Conservation (phyloP, 768 basidiomycete genomes). For the Xanthoconium stramineum region DNA sequence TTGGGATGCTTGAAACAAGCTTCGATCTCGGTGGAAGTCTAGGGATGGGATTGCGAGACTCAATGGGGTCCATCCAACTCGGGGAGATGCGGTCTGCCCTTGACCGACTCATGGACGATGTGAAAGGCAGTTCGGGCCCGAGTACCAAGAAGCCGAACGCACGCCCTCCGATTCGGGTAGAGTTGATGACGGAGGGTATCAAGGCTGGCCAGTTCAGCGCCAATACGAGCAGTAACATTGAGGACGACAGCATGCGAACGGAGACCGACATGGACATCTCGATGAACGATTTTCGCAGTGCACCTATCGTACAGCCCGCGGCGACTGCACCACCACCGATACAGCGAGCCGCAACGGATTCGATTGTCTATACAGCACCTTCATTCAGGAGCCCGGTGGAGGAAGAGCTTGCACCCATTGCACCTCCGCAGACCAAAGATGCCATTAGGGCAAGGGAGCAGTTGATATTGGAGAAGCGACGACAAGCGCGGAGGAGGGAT, state of each 20-base stretch:
- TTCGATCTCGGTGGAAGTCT: conserved; percentile 24
- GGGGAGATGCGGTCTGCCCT: conserved; percentile 72
- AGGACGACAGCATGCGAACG: conserved; percentile 29
- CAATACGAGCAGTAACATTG: conserved; percentile 33
- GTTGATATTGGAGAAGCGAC: conserved; percentile 66
- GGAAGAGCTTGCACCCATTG: conserved; percentile 36
- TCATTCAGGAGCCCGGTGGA: conserved; percentile 33
- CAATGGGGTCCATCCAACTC: conserved; percentile 51
- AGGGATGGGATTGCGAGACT: conserved; percentile 32
- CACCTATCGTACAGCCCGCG: conserved; percentile 6
- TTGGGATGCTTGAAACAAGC: conserved; percentile 21
- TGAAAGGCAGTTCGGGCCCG: conserved; percentile 32
- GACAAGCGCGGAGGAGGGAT: conserved; percentile 57
- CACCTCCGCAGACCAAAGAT: conserved; percentile 57
- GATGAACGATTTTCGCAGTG: conserved; percentile 24
- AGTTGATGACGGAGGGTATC: conserved; percentile 32
- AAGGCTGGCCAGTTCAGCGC: conserved; percentile 32
- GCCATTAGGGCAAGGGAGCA: conserved; percentile 65
- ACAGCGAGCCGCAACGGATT: conserved; percentile 53
- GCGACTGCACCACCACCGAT: conserved; percentile 29
- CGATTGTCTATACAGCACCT: conserved; percentile 32
- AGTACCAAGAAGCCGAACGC: conserved; percentile 21
- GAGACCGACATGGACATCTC: conserved; percentile 33
- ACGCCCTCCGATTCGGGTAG: conserved; percentile 20
- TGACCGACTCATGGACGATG: conserved; percentile 71